phyloP scores from a whole-genome alignment of 805 yeast genomes.

The Saccharomycopsis capsularis region DNA sequence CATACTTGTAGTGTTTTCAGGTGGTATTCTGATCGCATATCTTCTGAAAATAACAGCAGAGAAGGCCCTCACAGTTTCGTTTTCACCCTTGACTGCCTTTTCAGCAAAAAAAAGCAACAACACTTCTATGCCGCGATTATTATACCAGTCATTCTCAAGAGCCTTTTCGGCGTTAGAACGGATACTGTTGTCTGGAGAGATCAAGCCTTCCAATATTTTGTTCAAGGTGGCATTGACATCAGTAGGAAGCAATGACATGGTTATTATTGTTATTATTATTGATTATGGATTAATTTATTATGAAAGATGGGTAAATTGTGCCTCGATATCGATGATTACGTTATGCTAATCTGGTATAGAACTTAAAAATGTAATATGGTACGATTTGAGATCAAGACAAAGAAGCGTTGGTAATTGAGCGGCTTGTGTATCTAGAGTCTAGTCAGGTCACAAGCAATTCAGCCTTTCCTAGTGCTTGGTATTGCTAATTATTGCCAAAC shows the following conservation, averaged over 20 bases:
- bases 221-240: conserved; percentile 50
- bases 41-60: conserved; percentile 88
- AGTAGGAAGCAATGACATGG: conserved; percentile 47
- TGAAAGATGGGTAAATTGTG: no score
- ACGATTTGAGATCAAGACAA: no score
- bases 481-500: no score
- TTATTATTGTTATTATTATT: no score
- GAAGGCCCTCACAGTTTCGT: conserved; percentile 56
- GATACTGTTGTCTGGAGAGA: conserved; percentile 68
- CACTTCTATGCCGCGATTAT: conserved; percentile 56
- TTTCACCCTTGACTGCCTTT: conserved; percentile 60
- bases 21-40: conserved; percentile 74
- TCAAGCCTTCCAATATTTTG: conserved; percentile 56
- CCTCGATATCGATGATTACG: no score
- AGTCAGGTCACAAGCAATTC: no score
- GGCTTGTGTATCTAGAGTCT: no score
- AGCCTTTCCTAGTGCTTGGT: no score
- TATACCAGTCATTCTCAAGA: conserved; percentile 72
- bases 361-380: no score
- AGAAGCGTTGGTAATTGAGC: no score
- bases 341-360: no score
- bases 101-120: conserved; percentile 74
- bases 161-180: conserved; percentile 75
- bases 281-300: no score
- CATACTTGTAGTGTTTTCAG: conserved; percentile 53